These are phyloP conservation scores for Ballota nigra DNA, from an alignment of 257 asterid genomes.

Conservation along the genomic window DNA sequence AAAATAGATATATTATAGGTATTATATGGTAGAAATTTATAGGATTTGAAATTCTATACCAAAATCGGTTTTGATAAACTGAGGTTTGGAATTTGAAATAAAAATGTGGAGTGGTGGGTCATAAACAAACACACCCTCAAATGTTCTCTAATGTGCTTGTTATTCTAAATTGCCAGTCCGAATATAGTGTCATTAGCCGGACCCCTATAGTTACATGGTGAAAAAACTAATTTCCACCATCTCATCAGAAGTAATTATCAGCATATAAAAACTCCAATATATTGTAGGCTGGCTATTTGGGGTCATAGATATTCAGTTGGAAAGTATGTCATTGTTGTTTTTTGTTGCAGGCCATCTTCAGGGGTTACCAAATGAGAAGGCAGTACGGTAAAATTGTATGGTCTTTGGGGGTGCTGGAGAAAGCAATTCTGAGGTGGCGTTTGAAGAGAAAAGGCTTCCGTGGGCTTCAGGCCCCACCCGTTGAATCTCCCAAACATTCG, in stretches of 20 bases:
- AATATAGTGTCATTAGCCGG: not conserved
- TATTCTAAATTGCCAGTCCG: not conserved
- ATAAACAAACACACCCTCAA: not conserved
- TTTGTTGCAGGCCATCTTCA: conserved; percentile 61
- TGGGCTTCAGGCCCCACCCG: conserved; percentile 68
- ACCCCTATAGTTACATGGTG: not conserved
- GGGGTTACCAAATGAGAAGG: conserved; percentile 80
- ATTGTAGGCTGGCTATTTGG: not conserved
- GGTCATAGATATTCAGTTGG: not conserved
- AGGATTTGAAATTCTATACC: too few species aligned
- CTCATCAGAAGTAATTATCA: not conserved
- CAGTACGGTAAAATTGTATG: conserved; percentile 76
- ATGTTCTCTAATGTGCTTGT: not conserved
- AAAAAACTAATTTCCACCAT: not conserved
- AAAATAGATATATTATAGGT: too few species aligned
- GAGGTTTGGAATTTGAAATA: too few species aligned
- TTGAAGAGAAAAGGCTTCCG: conserved; percentile 90
- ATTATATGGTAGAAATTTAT: too few species aligned
- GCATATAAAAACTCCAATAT: not conserved
- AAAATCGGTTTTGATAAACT: too few species aligned
- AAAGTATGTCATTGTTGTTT: conserved; percentile 12
- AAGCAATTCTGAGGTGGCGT: conserved; percentile 92
- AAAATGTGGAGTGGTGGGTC: too few species aligned
- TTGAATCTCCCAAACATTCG: conserved; percentile 27
- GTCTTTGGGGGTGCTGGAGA: conserved; percentile 95